These are phyloP conservation scores for Eucalyptus erythrocorys DNA, from an alignment of 345 rosid genomes.

Conservation along the genomic window DNA sequence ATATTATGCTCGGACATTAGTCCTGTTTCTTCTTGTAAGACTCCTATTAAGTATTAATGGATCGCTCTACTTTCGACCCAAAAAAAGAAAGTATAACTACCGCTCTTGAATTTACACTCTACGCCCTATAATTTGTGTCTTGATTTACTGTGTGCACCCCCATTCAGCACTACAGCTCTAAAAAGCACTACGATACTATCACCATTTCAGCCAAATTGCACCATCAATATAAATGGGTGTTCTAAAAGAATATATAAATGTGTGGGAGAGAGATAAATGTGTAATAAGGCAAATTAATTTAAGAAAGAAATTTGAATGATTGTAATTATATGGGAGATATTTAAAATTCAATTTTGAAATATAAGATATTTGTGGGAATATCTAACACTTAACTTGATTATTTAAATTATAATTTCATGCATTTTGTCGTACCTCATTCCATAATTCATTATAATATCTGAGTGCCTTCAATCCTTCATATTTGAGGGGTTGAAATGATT, in stretches of 20 bases:
- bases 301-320: background rate
- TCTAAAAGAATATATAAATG: background rate
- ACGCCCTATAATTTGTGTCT: background rate
- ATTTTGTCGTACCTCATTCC: background rate
- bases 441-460: background rate
- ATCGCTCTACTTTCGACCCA: too few species aligned
- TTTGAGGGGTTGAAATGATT: background rate
- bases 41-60: too few species aligned
- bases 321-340: background rate
- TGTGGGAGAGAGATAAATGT: background rate
- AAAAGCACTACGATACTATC: background rate
- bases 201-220: background rate
- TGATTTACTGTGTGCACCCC: background rate
- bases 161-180: background rate
- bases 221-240: background rate
- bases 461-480: background rate
- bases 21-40: too few species aligned
- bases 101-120: background rate
- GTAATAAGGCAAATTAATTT: background rate
- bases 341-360: background rate
- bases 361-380: background rate
- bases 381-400: background rate
- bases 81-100: too few species aligned
- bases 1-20: too few species aligned
- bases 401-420: background rate